Evolutionary conservation across 2,329 filamentous ascomycete genomes (phyloP).

Genomic region (Blumeriella jaapii): DNA sequence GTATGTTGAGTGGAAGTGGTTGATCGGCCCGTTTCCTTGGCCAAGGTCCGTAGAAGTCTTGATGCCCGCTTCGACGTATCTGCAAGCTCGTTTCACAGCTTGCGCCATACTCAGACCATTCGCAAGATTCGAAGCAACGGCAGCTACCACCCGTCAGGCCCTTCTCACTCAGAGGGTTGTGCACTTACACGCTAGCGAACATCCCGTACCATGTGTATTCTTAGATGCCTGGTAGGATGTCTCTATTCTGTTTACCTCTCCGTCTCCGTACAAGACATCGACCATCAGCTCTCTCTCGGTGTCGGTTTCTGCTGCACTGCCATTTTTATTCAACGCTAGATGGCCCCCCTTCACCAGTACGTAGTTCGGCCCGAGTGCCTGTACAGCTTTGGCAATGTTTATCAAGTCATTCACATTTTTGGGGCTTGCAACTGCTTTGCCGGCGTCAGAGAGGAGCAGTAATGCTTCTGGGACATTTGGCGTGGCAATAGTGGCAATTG

Average conservation of each 20-base stretch:
- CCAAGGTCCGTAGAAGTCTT: conserved; percentile 35
- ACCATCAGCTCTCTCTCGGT: conserved; percentile 56
- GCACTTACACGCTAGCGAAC: conserved; percentile 71
- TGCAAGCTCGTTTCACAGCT: conserved; percentile 56
- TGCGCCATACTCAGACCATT: conserved; percentile 42
- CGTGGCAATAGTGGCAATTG: conserved; percentile 56
- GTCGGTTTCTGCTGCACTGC: conserved; percentile 43
- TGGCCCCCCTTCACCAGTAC: conserved; percentile 89
- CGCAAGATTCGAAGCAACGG: conserved; percentile 63
- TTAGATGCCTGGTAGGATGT: conserved; percentile 59
- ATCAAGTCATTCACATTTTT: conserved; percentile 54
- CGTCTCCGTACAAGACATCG: conserved; percentile 62
- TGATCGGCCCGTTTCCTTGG: conserved; percentile 58
- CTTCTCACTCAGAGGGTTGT: background rate
- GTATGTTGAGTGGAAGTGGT: conserved; percentile 66
- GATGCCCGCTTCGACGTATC: conserved; percentile 63
- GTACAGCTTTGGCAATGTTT: conserved; percentile 52
- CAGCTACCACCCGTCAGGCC: conserved; percentile 34
- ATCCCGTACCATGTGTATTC: conserved; percentile 92
- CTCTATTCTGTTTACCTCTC: conserved; percentile 49
- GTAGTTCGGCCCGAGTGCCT: conserved; percentile 60
- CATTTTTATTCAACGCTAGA: conserved; percentile 58
- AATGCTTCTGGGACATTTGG: conserved; percentile 69
- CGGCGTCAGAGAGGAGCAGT: conserved; percentile 47
- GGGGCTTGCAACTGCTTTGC: conserved; percentile 33